Percentiles rank a stretch among this genome's conserved stretches.
Conservation (phyloP, 1,284 basidiomycete genomes). For the Naganishia sp. region DNA sequence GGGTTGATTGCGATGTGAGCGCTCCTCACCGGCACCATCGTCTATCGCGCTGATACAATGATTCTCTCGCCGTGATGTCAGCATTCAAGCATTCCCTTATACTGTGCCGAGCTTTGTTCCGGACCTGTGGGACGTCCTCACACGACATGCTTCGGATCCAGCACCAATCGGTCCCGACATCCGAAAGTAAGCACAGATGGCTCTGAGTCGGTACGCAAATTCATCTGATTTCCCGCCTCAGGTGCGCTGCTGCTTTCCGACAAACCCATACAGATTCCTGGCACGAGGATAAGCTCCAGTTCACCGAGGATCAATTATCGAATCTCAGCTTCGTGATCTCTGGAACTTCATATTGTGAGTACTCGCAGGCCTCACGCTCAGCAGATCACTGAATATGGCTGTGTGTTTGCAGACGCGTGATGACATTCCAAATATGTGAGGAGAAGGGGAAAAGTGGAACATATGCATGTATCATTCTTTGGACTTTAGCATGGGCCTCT, state of each 20-base stretch:
- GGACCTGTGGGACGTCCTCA: constrained; percentile 48
- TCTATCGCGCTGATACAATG: not conserved
- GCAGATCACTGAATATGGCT: not conserved
- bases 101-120: constrained; percentile 67
- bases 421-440: not conserved
- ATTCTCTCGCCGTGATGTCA: constrained; percentile 21
- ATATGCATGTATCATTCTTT: no score
- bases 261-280: constrained; percentile 55
- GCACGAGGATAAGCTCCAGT: constrained; percentile 87
- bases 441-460: not conserved
- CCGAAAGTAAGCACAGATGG: constrained; percentile 72
- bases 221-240: constrained; percentile 55
- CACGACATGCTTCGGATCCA: constrained; percentile 78
- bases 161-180: constrained; percentile 90
- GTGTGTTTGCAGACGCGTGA: constrained; percentile 9
- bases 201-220: constrained; percentile 50
- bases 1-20: constrained; percentile 62
- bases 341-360: constrained; percentile 82
- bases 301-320: constrained; percentile 86
- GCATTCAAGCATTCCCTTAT: constrained; percentile 62
- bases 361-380: not conserved
- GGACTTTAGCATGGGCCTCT: no score
- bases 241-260: constrained; percentile 50
- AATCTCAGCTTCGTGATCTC: constrained; percentile 84
- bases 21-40: not conserved